These are phyloP conservation scores for Evernia prunastri DNA, from an alignment of 495 filamentous ascomycete species.

Conservation along the genomic window DNA sequence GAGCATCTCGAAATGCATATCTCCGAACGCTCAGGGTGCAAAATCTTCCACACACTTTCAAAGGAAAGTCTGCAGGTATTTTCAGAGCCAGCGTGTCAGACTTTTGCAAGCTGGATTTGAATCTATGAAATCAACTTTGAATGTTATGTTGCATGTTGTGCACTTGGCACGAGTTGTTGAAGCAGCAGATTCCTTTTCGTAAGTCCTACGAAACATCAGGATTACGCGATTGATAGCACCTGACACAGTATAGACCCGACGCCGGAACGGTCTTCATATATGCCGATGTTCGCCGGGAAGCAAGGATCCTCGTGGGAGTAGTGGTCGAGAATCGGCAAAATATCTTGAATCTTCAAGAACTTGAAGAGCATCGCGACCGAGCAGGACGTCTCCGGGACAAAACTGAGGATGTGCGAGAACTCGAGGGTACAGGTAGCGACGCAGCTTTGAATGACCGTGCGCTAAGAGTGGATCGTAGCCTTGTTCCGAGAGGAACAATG, in stretches of 20 bases:
- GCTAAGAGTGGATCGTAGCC: neutral
- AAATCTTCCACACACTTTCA: neutral
- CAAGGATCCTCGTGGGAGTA: neutral
- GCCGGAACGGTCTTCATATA: neutral
- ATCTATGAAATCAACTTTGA: conserved; percentile 6
- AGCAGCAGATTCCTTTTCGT: neutral
- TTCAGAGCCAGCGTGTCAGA: neutral
- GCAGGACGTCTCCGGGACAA: neutral
- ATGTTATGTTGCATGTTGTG: conserved; percentile 1
- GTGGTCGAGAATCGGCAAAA: neutral
- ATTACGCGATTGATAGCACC: neutral
- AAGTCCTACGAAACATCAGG: neutral
- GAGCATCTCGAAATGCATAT: neutral
- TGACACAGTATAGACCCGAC: neutral
- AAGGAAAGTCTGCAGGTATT: neutral
- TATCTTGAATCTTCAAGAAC: neutral
- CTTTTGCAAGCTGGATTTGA: neutral
- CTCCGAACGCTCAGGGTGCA: neutral
- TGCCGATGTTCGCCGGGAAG: neutral
- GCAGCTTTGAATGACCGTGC: neutral
- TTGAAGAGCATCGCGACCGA: conserved; percentile 1
- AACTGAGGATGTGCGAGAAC: neutral
- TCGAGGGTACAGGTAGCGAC: neutral
- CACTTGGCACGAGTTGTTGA: neutral
- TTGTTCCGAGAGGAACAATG: neutral